A percentile compares a stretch with the other conserved stretches of the same genome.
Conservation (phyloP, 257 asterid species). For the Paraleonurus japonicus region DNA sequence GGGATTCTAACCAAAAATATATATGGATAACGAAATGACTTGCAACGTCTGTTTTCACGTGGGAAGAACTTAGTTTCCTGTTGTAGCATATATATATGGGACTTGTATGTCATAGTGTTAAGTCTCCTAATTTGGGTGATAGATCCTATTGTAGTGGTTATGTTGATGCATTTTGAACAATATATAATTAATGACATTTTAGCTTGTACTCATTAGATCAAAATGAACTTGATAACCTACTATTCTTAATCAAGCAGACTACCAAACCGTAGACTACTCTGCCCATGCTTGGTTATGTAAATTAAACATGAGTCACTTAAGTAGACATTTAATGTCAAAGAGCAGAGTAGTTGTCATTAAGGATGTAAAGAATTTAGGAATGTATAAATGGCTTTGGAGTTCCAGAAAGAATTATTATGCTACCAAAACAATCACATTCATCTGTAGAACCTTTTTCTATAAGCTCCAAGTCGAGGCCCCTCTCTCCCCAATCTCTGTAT, state of each 20-base stretch:
- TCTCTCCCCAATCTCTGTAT: too few relatives aligned
- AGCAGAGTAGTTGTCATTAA: too few relatives aligned
- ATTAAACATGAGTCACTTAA: too few relatives aligned
- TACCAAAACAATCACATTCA: not conserved
- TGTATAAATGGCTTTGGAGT: not conserved
- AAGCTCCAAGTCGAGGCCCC: too few relatives aligned
- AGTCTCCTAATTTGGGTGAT: not conserved
- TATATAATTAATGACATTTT: too few relatives aligned
- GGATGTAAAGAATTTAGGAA: not conserved
- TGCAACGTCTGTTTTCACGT: not conserved
- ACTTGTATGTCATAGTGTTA: not conserved
- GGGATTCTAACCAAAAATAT: not conserved
- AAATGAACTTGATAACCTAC: not conserved
- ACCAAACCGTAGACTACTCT: too few relatives aligned
- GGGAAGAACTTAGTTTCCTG: not conserved
- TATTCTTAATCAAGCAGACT: not conserved
- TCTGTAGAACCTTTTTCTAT: too few relatives aligned
- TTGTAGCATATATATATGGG: not conserved
- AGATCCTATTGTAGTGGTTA: not conserved
- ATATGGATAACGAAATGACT: not conserved
- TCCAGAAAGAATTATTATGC: not conserved
- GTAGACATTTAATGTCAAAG: too few relatives aligned
- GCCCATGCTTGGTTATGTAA: too few relatives aligned
- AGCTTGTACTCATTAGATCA: not conserved
- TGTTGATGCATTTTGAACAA: not conserved